Percentiles rank a stretch among this genome's conserved stretches.
These are phyloP conservation scores for Ensete ventricosum DNA, from an alignment of 176 grass and related monocot species.

Conservation along the genomic window DNA sequence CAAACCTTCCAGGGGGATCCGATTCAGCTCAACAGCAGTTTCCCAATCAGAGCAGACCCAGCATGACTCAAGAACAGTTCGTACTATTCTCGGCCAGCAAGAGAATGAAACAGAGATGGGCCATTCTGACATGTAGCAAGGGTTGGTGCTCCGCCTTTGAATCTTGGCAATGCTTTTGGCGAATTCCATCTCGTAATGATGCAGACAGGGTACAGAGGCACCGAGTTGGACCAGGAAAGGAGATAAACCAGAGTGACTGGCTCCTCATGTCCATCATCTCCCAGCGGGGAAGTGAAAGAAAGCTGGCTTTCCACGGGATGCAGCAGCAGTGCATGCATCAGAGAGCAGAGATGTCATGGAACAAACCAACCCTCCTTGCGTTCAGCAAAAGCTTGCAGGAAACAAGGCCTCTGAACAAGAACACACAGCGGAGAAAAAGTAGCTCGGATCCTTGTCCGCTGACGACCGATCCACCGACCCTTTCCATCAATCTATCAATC, in stretches of 20 bases:
- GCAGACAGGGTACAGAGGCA: neutral
- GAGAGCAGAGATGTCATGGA: neutral
- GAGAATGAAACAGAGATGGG: neutral
- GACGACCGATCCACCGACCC: neutral
- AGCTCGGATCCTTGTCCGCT: neutral
- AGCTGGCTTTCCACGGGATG: neutral
- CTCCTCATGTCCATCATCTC: neutral
- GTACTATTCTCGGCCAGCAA: neutral
- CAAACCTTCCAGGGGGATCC: neutral
- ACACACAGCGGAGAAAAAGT: neutral
- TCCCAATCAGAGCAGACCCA: neutral
- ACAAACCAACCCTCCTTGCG: neutral
- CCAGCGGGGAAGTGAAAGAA: neutral
- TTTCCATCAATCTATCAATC: neutral
- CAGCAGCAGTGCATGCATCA: neutral
- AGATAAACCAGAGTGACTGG: neutral
- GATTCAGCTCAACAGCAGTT: neutral
- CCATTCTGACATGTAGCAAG: neutral
- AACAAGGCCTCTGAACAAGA: neutral
- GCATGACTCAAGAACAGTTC: neutral
- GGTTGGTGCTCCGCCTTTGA: neutral
- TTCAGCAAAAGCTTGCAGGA: neutral
- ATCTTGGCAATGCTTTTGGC: neutral
- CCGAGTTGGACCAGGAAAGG: neutral
- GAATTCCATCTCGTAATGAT: neutral